These are phyloP conservation scores for Thelephora ganbajun DNA, from an alignment of 768 basidiomycete genomes.

Conservation along the genomic window DNA sequence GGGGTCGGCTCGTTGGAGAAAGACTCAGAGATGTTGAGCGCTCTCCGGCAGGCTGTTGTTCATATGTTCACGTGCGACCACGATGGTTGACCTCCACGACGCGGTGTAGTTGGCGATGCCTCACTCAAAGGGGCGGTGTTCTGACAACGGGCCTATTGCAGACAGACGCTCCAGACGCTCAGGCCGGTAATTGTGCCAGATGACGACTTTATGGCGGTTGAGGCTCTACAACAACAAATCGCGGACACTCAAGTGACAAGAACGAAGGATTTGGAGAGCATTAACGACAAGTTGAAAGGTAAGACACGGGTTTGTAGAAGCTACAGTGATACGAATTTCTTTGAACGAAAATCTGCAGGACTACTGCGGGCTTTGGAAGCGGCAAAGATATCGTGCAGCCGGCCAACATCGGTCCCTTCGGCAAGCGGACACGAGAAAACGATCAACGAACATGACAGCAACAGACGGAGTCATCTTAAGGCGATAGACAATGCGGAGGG, in stretches of 20 bases:
- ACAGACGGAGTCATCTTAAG: constrained; percentile 53
- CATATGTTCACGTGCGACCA: not conserved
- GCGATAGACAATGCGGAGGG: constrained; percentile 63
- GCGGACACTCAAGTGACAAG: constrained; percentile 38
- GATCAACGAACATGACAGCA: constrained; percentile 52
- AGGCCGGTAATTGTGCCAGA: constrained; percentile 66
- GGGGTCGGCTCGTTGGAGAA: too few species aligned
- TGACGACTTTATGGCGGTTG: constrained; percentile 66
- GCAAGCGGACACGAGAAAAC: constrained; percentile 43
- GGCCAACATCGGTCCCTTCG: constrained; percentile 59
- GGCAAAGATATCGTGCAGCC: constrained; percentile 54
- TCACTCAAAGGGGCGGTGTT: too few species aligned
- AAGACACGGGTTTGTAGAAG: constrained; percentile 2
- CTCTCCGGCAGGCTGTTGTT: too few species aligned
- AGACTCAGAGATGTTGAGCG: too few species aligned
- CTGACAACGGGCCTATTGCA: not conserved
- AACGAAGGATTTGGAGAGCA: constrained; percentile 57
- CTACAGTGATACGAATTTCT: too few species aligned
- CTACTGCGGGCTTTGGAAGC: constrained; percentile 51
- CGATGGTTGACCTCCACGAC: not conserved
- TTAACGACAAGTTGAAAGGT: constrained; percentile 55
- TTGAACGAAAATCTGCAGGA: constrained; percentile 23
- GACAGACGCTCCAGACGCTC: constrained; percentile 32
- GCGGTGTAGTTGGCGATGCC: not conserved
- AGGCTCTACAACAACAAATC: constrained; percentile 59